Conservation (phyloP, 73 alveolate species). For the Paramecium primaurelia region DNA sequence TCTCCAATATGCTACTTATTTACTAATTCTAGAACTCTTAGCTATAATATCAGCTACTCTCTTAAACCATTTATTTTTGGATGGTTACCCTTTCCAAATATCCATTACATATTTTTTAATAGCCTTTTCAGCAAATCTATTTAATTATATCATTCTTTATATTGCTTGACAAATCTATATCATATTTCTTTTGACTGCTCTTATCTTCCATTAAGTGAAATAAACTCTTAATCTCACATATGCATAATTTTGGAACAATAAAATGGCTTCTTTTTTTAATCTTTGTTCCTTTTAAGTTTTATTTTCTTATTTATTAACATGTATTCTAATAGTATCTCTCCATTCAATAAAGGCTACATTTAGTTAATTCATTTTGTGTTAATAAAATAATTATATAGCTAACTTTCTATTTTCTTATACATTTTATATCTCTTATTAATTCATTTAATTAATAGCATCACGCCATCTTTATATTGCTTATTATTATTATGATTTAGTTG, state of each 20-base stretch:
- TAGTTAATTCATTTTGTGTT: background rate
- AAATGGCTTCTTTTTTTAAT: background rate
- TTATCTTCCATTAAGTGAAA: background rate
- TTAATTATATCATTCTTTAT: background rate
- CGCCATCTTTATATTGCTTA: background rate
- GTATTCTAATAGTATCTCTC: background rate
- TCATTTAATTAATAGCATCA: background rate
- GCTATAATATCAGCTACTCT: conserved; percentile 34
- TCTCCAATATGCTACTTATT: conserved; percentile 26
- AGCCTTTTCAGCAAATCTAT: conserved; percentile 34
- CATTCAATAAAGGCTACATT: background rate
- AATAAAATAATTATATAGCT: background rate
- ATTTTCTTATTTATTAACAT: background rate
- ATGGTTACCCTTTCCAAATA: background rate
- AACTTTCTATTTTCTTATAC: background rate
- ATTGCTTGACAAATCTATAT: background rate
- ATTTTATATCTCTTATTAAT: background rate
- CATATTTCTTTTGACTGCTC: background rate
- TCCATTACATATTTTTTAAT: background rate
- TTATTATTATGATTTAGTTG: background rate
- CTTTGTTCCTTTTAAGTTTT: background rate
- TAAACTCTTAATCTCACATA: background rate
- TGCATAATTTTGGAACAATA: background rate
- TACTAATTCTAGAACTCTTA: background rate
- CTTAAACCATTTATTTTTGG: background rate